Evolutionary conservation across 352 stramenopile species (phyloP).

Genomic region (Globisporangium heterothallicum): DNA sequence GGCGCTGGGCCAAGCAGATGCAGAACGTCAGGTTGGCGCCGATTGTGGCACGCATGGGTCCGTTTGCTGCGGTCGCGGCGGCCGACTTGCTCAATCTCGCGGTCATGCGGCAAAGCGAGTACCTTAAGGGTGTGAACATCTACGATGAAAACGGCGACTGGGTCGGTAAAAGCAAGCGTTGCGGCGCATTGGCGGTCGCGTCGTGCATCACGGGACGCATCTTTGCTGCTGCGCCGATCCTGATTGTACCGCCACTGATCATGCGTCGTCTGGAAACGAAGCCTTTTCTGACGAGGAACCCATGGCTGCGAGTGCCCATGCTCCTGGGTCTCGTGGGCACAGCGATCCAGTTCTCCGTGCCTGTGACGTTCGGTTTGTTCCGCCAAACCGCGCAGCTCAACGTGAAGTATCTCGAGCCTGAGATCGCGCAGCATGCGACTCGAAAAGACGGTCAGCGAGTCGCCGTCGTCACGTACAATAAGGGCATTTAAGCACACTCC

Average conservation of each 20-base stretch:
- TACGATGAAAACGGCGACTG: constrained; percentile 78
- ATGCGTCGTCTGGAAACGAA: constrained; percentile 50
- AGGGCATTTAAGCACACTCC: constrained; percentile 41
- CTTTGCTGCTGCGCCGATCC: constrained; percentile 75
- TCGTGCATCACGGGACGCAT: constrained; percentile 76
- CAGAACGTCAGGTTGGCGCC: constrained; percentile 40
- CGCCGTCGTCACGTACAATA: constrained; percentile 78
- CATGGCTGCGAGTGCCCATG: constrained; percentile 61
- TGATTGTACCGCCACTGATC: constrained; percentile 65
- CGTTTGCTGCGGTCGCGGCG: constrained; percentile 76
- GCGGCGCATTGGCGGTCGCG: constrained; percentile 60
- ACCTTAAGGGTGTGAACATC: constrained; percentile 69
- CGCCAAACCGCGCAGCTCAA: constrained; percentile 71
- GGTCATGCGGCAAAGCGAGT: constrained; percentile 85
- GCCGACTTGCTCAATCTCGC: constrained; percentile 82
- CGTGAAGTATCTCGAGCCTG: constrained; percentile 56
- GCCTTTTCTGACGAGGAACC: constrained; percentile 28
- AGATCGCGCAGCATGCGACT: constrained; percentile 28
- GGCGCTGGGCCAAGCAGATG: constrained; percentile 42
- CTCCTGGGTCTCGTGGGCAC: constrained; percentile 65
- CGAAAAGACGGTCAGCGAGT: constrained; percentile 48
- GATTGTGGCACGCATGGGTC: constrained; percentile 55
- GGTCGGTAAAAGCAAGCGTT: constrained; percentile 70
- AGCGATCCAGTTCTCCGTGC: constrained; percentile 81
- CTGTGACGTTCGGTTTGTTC: constrained; percentile 83